Evolutionary conservation across 768 basidiomycete genomes (phyloP), one percentile per base, ranked within the genome.

Genomic region (Hysterangium stoloniferum): DNA sequence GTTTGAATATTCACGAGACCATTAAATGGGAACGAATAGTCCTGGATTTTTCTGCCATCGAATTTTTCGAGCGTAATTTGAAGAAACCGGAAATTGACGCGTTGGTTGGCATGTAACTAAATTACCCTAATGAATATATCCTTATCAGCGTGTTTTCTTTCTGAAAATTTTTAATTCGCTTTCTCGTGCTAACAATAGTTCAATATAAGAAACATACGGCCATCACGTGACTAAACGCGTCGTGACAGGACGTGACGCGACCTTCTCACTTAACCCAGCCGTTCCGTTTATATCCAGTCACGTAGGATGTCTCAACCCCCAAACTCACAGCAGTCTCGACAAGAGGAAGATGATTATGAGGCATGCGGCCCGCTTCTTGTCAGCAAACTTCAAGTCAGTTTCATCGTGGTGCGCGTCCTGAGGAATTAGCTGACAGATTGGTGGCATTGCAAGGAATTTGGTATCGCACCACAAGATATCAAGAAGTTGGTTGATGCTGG

Each of bases 401-500:
- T 29, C 34, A 25, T 32, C 19, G 8, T 22, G 17, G 15, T 47
- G 15, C 17, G 20, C 29, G 24, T 17, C 9, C n/a, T 37, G 15
- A 45, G 52, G 11, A 8, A 20, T 19, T 34, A 5, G 46, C 27
- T 28, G 25, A 44, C 36, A 20, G 5, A 34, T 13, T 5, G 27
- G 25, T 31, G 8, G 6, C 6, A 36, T 13, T 73, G 82, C 29
- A 77, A 93, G 69, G 93, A 95, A 70, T 81, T 82, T 15, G 95
- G 95, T 6, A 88, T 97, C 56, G 81, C 85, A 41, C 66, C 82
- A 25, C 86, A 90, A 59, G 96, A 98, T 62, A 84, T 94, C 71
- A 91, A 94, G 78, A 98, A 98, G 66, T 82, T 99, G 41, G 66
- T 79, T 11, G 94, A 96, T 45, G 90, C 88, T 27, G 96, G 96